Percentiles rank a stretch among this genome's conserved stretches.
Conservation (phyloP, 192 early-diverging fungal species). For the Coemansia sp. region DNA sequence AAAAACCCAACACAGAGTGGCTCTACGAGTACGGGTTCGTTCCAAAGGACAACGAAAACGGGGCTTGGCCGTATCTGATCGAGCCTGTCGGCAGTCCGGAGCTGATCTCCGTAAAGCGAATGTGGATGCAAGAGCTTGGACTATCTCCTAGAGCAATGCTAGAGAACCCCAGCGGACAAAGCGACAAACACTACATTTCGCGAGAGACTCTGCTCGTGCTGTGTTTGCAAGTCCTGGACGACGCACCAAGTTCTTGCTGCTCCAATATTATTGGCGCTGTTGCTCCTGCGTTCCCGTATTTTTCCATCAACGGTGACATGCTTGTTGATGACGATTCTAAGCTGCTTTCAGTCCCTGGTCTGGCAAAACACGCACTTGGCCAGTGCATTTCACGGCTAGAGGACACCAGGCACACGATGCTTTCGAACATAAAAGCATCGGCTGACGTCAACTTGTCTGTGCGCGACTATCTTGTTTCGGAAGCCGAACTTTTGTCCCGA, state of each 20-base stretch:
- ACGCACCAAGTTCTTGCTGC: slow-evolving; percentile 15
- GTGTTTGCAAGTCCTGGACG: slow-evolving; percentile 31
- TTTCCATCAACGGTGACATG: slow-evolving; percentile 7
- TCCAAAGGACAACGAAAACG: slow-evolving; percentile 20
- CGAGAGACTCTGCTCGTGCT: slow-evolving; percentile 17
- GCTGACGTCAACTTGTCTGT: not conserved
- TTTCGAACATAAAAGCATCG: not conserved
- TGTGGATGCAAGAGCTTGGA: slow-evolving; percentile 38
- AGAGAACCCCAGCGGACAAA: slow-evolving; percentile 4
- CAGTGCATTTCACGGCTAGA: slow-evolving; percentile 7
- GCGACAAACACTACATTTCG: not conserved
- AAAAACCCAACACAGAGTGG: slow-evolving; percentile 43
- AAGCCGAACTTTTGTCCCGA: not conserved
- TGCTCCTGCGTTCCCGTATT: slow-evolving; percentile 11
- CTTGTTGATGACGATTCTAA: slow-evolving; percentile 28
- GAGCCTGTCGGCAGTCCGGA: slow-evolving; percentile 14
- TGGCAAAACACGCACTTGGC: not conserved
- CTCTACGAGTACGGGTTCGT: slow-evolving; percentile 44
- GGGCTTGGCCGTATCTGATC: slow-evolving; percentile 35
- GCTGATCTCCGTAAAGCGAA: slow-evolving; percentile 21
- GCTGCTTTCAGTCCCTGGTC: slow-evolving; percentile 21
- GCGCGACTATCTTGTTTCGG: not conserved
- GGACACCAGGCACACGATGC: not conserved
- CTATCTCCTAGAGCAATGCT: slow-evolving; percentile 23
- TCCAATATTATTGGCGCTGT: slow-evolving; percentile 11